phyloP scores from a whole-genome alignment of 2,329 filamentous ascomycete species.

The Scolecobasidium constrictum region DNA sequence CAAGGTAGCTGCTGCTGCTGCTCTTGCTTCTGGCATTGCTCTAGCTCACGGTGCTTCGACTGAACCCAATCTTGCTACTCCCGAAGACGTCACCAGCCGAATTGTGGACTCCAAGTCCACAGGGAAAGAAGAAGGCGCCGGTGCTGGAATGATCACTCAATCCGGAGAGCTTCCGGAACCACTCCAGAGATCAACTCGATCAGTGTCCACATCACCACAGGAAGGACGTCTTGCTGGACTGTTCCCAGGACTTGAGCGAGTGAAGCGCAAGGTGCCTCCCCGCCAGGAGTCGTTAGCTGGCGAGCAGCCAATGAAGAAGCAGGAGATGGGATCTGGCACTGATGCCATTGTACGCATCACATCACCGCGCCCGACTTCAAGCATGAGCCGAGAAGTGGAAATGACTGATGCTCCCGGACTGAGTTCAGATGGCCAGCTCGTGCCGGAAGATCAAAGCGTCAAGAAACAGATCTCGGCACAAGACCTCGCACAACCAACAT shows the following conservation, averaged over 20 bases:
- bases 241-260: slow-evolving; percentile 13
- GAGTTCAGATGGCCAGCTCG: not conserved
- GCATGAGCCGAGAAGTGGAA: not conserved
- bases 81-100: too few species aligned
- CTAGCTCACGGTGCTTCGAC: too few species aligned
- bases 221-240: slow-evolving; percentile 4
- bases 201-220: too few species aligned
- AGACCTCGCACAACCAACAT: slow-evolving; percentile 17
- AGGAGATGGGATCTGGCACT: not conserved
- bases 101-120: too few species aligned
- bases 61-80: too few species aligned
- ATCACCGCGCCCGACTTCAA: not conserved
- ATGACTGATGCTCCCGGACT: not conserved
- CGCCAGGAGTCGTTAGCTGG: slow-evolving; percentile 12
- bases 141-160: too few species aligned
- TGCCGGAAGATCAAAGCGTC: not conserved
- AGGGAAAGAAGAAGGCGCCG: too few species aligned
- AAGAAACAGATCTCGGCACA: slow-evolving; percentile 7
- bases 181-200: too few species aligned
- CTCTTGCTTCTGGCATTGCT: too few species aligned
- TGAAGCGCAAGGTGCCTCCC: slow-evolving; percentile 24
- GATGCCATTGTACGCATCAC: not conserved
- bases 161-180: too few species aligned
- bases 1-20: slow-evolving; percentile 1
- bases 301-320: slow-evolving; percentile 4